phyloP scores from a whole-genome alignment of 169 alveolate genomes.

The Plasmodium gonderi region DNA sequence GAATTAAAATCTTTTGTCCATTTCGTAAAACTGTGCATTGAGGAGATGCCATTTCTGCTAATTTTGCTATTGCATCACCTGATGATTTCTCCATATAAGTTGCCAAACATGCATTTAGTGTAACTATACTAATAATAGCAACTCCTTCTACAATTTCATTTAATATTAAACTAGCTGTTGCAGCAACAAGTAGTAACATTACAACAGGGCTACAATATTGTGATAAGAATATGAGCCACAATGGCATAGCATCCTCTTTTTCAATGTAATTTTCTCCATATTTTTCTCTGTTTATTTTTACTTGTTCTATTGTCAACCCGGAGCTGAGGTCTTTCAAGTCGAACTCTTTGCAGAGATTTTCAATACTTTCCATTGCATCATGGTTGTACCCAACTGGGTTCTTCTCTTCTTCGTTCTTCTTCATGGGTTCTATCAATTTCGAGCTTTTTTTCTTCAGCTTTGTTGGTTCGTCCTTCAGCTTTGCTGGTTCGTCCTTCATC shows the following conservation, averaged over 20 bases:
- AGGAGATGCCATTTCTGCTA: constrained; percentile 94
- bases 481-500: constrained; percentile 60
- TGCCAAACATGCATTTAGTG: constrained; percentile 92
- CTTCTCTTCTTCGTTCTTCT: constrained; percentile 73
- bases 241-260: constrained; percentile 86
- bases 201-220: constrained; percentile 90
- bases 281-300: constrained; percentile 80
- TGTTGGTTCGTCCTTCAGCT: constrained; percentile 58
- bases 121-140: constrained; percentile 89
- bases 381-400: constrained; percentile 79
- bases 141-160: constrained; percentile 92
- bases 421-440: too few relatives aligned
- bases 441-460: constrained; percentile 75
- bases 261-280: constrained; percentile 91
- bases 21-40: constrained; percentile 88
- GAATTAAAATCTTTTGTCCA: constrained; percentile 84
- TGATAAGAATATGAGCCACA: constrained; percentile 87
- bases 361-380: constrained; percentile 80
- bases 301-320: constrained; percentile 85
- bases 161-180: constrained; percentile 86
- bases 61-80: constrained; percentile 91
- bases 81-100: constrained; percentile 93
- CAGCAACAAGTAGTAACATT: constrained; percentile 85
- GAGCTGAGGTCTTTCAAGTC: constrained; percentile 80
- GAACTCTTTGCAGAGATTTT: constrained; percentile 82